Conservation (phyloP, 2,329 filamentous ascomycete species). For the Pseudocercospora ulei region DNA sequence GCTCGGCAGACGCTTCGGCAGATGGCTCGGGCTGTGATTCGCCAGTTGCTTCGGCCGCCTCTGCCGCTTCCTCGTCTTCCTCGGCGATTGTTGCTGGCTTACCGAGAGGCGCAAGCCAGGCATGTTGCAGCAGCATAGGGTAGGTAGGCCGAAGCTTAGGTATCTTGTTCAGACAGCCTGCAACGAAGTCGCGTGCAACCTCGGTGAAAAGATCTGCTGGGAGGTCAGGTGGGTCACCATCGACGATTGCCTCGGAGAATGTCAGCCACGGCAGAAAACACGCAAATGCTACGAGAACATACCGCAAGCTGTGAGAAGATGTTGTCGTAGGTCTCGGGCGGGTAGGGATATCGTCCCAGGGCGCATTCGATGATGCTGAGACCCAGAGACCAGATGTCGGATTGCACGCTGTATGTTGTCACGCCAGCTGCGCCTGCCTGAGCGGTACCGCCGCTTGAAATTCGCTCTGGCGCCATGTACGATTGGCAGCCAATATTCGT, state of each 20-base stretch:
- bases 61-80: conserved; percentile 53
- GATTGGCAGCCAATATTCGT: conserved; percentile 99
- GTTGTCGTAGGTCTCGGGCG: conserved; percentile 92
- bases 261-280: conserved; percentile 8
- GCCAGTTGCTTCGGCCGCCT: conserved; percentile 25
- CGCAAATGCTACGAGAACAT: conserved; percentile 42
- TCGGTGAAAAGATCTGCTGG: conserved; percentile 69
- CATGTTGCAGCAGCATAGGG: conserved; percentile 74
- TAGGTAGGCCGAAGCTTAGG: conserved; percentile 91
- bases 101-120: conserved; percentile 69
- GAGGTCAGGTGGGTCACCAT: conserved; percentile 86
- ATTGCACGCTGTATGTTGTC: conserved; percentile 94
- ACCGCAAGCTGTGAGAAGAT: conserved; percentile 96
- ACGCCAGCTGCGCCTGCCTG: conserved; percentile 58
- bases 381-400: conserved; percentile 93
- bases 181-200: conserved; percentile 74
- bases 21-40: conserved; percentile 9
- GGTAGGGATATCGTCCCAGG: conserved; percentile 88
- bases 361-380: conserved; percentile 94
- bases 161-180: conserved; percentile 82
- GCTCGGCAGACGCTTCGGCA: conserved; percentile 33
- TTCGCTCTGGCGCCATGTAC: conserved; percentile 97
- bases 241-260: conserved; percentile 72
- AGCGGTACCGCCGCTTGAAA: conserved; percentile 73
- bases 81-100: conserved; percentile 67